Base-by-base conservation (phyloP, 1,139 yeast species). In the Candida glucosophila region DNA sequence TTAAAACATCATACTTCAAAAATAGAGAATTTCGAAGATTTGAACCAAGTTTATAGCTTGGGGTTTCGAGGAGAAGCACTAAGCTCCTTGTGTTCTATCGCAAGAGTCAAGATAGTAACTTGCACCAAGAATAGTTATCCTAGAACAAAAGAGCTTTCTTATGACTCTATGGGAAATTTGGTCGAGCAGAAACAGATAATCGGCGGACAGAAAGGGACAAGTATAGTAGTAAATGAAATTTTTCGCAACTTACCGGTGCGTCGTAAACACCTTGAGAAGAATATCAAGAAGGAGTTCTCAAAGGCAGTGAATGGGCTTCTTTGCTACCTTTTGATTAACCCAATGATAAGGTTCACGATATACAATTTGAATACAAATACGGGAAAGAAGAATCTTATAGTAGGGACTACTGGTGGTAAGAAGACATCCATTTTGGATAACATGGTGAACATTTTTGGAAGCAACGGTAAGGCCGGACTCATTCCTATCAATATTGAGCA, bases 41-140 rank as follows among this genome's bases (percentile, higher is more conserved):
- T 81, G 15, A 55, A 56, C 5, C 41, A 44, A 4, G 69, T 79
- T 5, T 39, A 42, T 4, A 77, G 90, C 0, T 55, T 78, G 21
- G 95, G 95, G 0, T 83, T 83, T 41, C 63, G 95, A 47, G 95
- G 95, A 14, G 94, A 83, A 48, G 94, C 94, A 0, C 55, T 83
- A 40, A 74, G 81, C 39, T 78, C 93, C 0, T 45, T 83, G 10
- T 77, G 88, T 43, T 62, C 76, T 2, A 54, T 81, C 33, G 62
- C 82, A n/a, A 58, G 69, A 4, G 52, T 73, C 5, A 46, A 48
- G 7, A 59, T 86, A 1, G 54, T 52, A 2, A 85, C 95, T 0
- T 67, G 81, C 8, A 61, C 74, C 1, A 46, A 46, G 3, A 42
- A 43, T 0, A 48, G 52, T 5, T 63, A 71, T 5, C 92, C 94